A percentile compares a stretch with the other conserved stretches of the same genome.
phyloP scores from a whole-genome alignment of 164 flowering plant species.

The Annona squamosa region DNA sequence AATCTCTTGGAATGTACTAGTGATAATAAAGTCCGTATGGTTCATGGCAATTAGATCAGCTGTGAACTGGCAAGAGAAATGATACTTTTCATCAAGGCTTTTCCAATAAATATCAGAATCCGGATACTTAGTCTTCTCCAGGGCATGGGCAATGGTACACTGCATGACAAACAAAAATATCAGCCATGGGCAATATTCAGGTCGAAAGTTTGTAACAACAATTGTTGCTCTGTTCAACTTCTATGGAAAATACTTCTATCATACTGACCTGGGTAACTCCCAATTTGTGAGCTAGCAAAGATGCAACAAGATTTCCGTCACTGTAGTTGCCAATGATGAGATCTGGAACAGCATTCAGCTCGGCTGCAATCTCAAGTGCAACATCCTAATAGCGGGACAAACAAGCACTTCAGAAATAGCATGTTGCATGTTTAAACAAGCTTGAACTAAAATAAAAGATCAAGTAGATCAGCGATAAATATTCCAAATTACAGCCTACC shows the following conservation, averaged over 20 bases:
- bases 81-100: constrained; percentile 13
- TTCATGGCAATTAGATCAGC: constrained; percentile 38
- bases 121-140: constrained; percentile 16
- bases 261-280: constrained; percentile 85
- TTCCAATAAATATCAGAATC: constrained; percentile 18
- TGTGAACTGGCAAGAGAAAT: constrained; percentile 16
- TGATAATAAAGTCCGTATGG: constrained; percentile 93
- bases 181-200: background rate
- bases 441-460: background rate
- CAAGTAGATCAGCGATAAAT: background rate
- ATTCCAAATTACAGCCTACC: constrained; percentile 31
- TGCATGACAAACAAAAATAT: constrained; percentile 2
- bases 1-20: constrained; percentile 96
- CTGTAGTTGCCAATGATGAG: constrained; percentile 94
- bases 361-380: constrained; percentile 66
- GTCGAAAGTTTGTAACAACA: background rate
- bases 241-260: background rate
- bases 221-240: background rate
- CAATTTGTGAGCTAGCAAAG: constrained; percentile 83
- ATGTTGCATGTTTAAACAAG: background rate
- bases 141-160: constrained; percentile 18
- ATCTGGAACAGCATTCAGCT: constrained; percentile 86
- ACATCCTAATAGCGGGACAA: constrained; percentile 56
- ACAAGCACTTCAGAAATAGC: background rate
- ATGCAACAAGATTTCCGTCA: constrained; percentile 96